Conservation (phyloP, 2,329 filamentous ascomycete species). For the Grosmannia clavigera region DNA sequence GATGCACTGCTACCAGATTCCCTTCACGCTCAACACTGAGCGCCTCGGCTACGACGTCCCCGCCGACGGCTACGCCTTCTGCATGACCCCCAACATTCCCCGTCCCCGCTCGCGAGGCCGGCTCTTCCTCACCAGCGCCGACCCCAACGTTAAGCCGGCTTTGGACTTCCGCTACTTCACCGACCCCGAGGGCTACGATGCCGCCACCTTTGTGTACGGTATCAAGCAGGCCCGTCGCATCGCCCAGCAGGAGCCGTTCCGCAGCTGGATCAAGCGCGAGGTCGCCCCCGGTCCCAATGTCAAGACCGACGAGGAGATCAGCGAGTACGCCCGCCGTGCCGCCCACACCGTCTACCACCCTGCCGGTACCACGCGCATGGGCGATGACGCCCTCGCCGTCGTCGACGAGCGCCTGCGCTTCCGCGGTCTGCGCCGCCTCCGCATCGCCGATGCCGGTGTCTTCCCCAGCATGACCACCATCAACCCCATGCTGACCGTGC, state of each 20-base stretch:
- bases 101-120: constrained; percentile 62
- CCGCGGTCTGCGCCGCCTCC: constrained; percentile 22
- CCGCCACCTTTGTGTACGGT: constrained; percentile 12
- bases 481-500: constrained; percentile 58
- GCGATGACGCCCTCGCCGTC: constrained; percentile 11
- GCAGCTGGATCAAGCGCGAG: constrained; percentile 12
- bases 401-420: constrained; percentile 13
- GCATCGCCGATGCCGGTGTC: constrained; percentile 14
- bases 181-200: constrained; percentile 34
- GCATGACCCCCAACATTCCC: constrained; percentile 87
- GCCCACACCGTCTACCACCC: constrained; percentile 14
- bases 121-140: constrained; percentile 13
- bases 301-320: constrained; percentile 32
- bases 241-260: constrained; percentile 11
- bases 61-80: constrained; percentile 60
- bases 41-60: constrained; percentile 57
- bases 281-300: constrained; percentile 54
- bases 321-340: constrained; percentile 12
- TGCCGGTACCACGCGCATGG: constrained; percentile 14
- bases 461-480: constrained; percentile 14
- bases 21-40: constrained; percentile 75
- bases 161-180: constrained; percentile 15
- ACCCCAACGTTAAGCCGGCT: constrained; percentile 14
- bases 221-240: constrained; percentile 11
- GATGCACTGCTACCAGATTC: constrained; percentile 97